Evolutionary conservation across 495 filamentous ascomycete genomes (phyloP), one percentile per base, ranked within the genome.

Genomic region (Chaetomium fimeti): DNA sequence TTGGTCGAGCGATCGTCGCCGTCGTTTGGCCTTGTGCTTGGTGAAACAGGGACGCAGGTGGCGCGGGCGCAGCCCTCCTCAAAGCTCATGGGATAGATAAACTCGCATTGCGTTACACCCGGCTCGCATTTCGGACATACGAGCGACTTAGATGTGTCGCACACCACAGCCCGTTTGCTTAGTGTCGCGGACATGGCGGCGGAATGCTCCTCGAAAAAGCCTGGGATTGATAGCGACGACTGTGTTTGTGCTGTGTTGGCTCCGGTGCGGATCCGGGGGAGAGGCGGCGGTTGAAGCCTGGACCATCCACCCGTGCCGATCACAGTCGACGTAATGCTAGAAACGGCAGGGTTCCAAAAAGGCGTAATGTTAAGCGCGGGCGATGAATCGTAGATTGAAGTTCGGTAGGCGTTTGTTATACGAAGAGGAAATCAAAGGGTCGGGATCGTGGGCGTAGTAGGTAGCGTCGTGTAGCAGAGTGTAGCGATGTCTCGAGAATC

Each of bases 1-100:
- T 91, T 89, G 22, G 87, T 84, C 15, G 77, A 70, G 49, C 68
- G 25, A 68, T 60, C 57, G 47, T 52, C 42, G 49, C 68, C 32
- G 16, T 27, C 36, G 45, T 22, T 24, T n/a, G 1, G 16, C 45
- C n/a, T n/a, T 2, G 5, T 7, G 32, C 3, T 73, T 12, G 51
- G 25, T 9, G 61, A 47, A 15, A 59, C 16, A n/a, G 69, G 64
- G 13, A 51, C 66, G 62, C 81, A 83, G 62, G 77, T 73, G 38
- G 85, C 75, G 42, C 59, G 59, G 1, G 72, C 61, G 42, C 80
- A 82, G 52, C 70, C 64, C 3, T 22, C 45, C 66, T 77, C n/a
- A n/a, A n/a, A 81, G 18, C 55, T 70, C 20, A 67, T 65, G 8
- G 75, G 66, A n/a, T 72, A 60, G n/a, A 70, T 75, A 51, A 77